A percentile compares a stretch with the other conserved stretches of the same genome.
Evolutionary conservation across 106 monocot species (phyloP).

Genomic region (Dactylorhiza incarnata): DNA sequence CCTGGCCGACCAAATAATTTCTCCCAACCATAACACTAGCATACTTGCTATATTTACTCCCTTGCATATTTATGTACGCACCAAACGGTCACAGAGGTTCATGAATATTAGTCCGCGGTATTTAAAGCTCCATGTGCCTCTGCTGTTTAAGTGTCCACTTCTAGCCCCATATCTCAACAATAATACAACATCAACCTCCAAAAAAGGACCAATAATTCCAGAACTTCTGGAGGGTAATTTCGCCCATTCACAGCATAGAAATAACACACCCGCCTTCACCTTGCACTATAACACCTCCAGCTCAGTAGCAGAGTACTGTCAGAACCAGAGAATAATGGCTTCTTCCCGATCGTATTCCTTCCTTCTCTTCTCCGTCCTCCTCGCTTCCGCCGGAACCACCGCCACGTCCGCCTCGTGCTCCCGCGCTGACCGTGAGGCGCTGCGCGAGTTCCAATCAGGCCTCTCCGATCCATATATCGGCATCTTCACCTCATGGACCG

Average conservation of each 20-base stretch:
- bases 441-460: conserved; percentile 31
- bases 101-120: too few species aligned
- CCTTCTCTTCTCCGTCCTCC: conserved; percentile 16
- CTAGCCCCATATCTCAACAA: neutral
- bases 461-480: conserved; percentile 44
- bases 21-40: too few species aligned
- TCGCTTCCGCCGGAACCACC: conserved; percentile 2
- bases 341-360: neutral
- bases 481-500: conserved; percentile 53
- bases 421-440: conserved; percentile 34
- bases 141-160: neutral
- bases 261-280: neutral
- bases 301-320: neutral
- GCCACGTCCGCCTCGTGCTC: conserved; percentile 14
- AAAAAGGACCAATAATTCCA: neutral
- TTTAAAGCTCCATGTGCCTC: too few species aligned
- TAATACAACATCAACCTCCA: too few species aligned
- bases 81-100: too few species aligned
- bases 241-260: neutral
- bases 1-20: too few species aligned
- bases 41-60: too few species aligned
- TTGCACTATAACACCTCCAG: neutral
- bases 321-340: neutral
- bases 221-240: neutral
- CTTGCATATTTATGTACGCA: too few species aligned